Percentiles rank a stretch among this genome's conserved stretches.
These are phyloP conservation scores for Gossypium laxum DNA, from an alignment of 441 rosid species.

Conservation along the genomic window DNA sequence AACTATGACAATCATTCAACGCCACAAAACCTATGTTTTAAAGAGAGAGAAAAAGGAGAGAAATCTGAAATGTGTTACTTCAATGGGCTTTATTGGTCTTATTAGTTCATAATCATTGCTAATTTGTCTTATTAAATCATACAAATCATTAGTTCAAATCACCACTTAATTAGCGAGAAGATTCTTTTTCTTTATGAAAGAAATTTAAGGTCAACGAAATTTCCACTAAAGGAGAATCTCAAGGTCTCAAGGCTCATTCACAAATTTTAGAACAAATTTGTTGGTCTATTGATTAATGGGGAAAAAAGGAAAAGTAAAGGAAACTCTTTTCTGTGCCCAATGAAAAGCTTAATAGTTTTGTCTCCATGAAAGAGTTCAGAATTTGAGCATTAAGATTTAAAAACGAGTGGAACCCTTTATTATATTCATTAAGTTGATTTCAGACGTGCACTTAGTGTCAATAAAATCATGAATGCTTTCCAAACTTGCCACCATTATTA, in stretches of 20 bases:
- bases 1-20: too few relatives aligned
- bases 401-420: constrained; percentile 1
- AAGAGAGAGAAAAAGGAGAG: neutral
- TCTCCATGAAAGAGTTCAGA: constrained; percentile 26
- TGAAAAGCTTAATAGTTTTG: constrained; percentile 22
- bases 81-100: constrained; percentile 18
- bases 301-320: constrained; percentile 9
- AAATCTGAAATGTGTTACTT: constrained; percentile 7
- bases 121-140: constrained; percentile 22
- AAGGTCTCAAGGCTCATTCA: constrained; percentile 5
- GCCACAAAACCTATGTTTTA: neutral
- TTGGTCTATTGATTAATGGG: constrained; percentile 4
- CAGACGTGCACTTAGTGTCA: constrained; percentile 13
- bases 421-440: neutral
- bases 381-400: constrained; percentile 16
- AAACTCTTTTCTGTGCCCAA: constrained; percentile 12
- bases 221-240: constrained; percentile 21
- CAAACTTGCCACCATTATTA: constrained; percentile 11
- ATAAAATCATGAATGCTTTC: neutral
- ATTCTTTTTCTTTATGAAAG: constrained; percentile 14
- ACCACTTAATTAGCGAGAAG: constrained; percentile 25
- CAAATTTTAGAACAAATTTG: neutral
- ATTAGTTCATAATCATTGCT: constrained; percentile 16
- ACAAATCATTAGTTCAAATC: constrained; percentile 20
- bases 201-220: constrained; percentile 19